These are phyloP conservation scores for Pythium oligandrum DNA, from an alignment of 352 stramenopile species.

Conservation along the genomic window DNA sequence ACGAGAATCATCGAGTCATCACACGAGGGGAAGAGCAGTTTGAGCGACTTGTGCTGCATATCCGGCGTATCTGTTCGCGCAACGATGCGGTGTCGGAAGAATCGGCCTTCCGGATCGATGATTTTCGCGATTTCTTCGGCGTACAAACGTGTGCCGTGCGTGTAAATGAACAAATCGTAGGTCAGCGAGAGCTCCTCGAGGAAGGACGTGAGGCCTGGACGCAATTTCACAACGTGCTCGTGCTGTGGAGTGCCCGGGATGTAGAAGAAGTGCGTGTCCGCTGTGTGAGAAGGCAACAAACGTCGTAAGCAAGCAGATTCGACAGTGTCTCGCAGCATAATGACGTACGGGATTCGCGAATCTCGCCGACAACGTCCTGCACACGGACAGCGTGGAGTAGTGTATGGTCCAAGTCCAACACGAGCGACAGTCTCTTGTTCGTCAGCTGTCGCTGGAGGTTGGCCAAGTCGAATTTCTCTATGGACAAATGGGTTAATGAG, in stretches of 20 bases:
- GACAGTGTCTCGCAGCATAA: too few species aligned
- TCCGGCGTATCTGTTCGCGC: constrained; percentile 82
- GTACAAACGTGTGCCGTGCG: constrained; percentile 92
- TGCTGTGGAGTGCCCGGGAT: constrained; percentile 62
- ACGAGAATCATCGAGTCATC: constrained; percentile 88
- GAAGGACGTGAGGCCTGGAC: constrained; percentile 87
- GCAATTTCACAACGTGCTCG: constrained; percentile 92
- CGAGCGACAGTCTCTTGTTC: constrained; percentile 90
- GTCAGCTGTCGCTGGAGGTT: constrained; percentile 85
- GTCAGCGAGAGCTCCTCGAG: constrained; percentile 70
- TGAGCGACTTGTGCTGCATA: constrained; percentile 85
- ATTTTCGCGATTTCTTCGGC: constrained; percentile 92
- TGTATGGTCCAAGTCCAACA: constrained; percentile 97
- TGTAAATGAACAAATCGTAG: constrained; percentile 96
- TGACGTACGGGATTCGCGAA: constrained; percentile 9
- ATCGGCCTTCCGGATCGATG: constrained; percentile 77
- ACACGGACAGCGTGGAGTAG: constrained; percentile 91
- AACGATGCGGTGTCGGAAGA: constrained; percentile 87
- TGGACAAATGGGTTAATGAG: constrained; percentile 7
- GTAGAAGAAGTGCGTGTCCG: constrained; percentile 75
- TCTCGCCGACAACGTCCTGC: constrained; percentile 56
- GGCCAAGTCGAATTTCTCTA: constrained; percentile 83
- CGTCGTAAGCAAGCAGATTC: too few species aligned
- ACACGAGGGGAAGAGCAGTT: constrained; percentile 80
- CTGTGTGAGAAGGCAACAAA: constrained; percentile 16